Conservation (phyloP, 225 moss, liverwort and hornwort genomes). For the Sphagnum tenellum region DNA sequence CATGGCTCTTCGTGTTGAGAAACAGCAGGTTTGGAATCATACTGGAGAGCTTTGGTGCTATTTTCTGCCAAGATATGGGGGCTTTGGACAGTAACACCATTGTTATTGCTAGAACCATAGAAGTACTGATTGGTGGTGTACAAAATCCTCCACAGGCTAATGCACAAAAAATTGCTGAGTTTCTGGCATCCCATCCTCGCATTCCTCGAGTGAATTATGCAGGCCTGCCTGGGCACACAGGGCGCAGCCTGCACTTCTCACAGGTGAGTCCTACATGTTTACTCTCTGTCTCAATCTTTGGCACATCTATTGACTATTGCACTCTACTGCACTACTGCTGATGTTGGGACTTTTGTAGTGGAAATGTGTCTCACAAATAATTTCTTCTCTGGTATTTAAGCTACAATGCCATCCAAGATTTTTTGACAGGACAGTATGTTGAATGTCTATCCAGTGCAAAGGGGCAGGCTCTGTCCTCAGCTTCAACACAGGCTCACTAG, state of each 20-base stretch:
- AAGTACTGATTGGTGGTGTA: too few species aligned
- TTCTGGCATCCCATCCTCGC: conserved; percentile 47
- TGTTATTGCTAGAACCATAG: too few species aligned
- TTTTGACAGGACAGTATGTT: not conserved
- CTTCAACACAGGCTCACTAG: conserved; percentile 65
- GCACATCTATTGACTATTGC: not conserved
- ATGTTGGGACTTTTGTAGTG: not conserved
- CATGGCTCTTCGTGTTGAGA: conserved; percentile 87
- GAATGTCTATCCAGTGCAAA: conserved; percentile 42
- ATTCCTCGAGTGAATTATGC: conserved; percentile 73
- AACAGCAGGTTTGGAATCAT: conserved; percentile 53
- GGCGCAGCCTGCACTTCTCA: conserved; percentile 71
- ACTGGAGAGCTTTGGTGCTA: not conserved
- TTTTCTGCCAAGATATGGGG: not conserved
- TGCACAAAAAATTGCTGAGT: conserved; percentile 83
- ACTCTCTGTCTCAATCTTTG: not conserved
- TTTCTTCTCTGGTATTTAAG: too few species aligned
- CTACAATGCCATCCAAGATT: too few species aligned
- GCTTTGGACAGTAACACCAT: not conserved
- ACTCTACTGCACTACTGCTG: not conserved
- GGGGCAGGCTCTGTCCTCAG: conserved; percentile 88
- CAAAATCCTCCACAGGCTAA: conserved; percentile 38
- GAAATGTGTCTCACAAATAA: too few species aligned
- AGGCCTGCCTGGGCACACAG: conserved; percentile 67
- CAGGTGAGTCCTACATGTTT: conserved; percentile 38